Evolutionary conservation across 2,329 filamentous ascomycete genomes (phyloP).

Genomic region (Colletotrichum sp.): DNA sequence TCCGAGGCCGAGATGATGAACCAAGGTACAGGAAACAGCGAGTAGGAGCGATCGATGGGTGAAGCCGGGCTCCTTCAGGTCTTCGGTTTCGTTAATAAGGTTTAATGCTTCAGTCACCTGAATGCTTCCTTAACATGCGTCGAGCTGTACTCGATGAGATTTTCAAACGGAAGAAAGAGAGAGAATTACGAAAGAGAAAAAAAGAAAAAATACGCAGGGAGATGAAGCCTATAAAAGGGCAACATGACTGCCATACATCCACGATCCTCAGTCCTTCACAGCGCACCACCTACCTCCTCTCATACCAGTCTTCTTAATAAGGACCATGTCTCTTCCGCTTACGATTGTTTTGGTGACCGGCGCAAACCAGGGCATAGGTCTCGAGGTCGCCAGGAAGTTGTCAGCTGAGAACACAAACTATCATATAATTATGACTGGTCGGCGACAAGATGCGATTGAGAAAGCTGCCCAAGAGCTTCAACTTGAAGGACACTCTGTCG

Average conservation of each 20-base stretch:
- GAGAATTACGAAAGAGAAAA: neutral
- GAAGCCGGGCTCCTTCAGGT: neutral
- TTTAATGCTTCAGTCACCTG: neutral
- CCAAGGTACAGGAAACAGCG: too few species aligned
- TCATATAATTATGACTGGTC: neutral
- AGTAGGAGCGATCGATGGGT: neutral
- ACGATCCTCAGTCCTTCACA: neutral
- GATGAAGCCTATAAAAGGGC: neutral
- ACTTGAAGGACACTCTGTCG: neutral
- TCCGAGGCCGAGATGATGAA: neutral
- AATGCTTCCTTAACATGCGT: too few species aligned
- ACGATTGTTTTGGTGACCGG: neutral
- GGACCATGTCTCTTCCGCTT: neutral
- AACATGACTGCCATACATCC: neutral
- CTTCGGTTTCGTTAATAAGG: neutral
- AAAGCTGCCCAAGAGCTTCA: neutral
- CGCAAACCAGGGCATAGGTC: neutral
- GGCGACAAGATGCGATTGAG: neutral
- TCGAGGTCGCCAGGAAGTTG: neutral
- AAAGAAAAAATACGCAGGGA: fast-evolving
- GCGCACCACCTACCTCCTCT: neutral
- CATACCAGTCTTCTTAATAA: neutral
- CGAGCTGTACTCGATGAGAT: too few species aligned
- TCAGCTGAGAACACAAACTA: neutral
- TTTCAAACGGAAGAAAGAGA: too few species aligned